Evolutionary conservation across 2,329 filamentous ascomycete species (phyloP).

Genomic region (Phyllosticta ampelicida): DNA sequence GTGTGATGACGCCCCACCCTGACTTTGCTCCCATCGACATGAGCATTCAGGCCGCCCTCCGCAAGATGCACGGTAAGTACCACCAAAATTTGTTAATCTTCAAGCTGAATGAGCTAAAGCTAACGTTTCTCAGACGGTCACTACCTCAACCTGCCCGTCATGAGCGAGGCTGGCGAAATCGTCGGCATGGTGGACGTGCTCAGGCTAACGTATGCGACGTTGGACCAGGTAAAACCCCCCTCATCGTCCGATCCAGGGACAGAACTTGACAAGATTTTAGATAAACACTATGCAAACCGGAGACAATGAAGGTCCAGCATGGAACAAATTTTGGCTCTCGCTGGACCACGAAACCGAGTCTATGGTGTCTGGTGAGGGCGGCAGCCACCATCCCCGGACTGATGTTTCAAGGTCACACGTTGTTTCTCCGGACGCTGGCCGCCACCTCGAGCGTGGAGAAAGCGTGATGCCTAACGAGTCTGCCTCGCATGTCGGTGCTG

Average conservation of each 20-base stretch:
- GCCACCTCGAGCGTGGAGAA: slow-evolving; percentile 57
- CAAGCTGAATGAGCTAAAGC: not conserved
- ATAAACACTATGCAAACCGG: slow-evolving; percentile 83
- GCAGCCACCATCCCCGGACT: slow-evolving; percentile 56
- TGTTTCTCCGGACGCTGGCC: slow-evolving; percentile 67
- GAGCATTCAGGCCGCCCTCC: slow-evolving; percentile 94
- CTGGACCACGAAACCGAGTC: slow-evolving; percentile 93
- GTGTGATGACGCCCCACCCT: slow-evolving; percentile 97
- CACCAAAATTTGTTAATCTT: not conserved
- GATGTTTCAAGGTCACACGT: slow-evolving; percentile 60
- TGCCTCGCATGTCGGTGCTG: slow-evolving; percentile 78
- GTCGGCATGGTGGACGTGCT: slow-evolving; percentile 99
- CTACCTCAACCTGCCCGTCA: slow-evolving; percentile 94
- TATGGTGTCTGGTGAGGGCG: slow-evolving; percentile 84
- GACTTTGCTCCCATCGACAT: slow-evolving; percentile 98
- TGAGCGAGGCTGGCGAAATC: slow-evolving; percentile 95
- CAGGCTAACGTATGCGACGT: slow-evolving; percentile 93
- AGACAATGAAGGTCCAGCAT: slow-evolving; percentile 88
- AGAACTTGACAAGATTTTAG: slow-evolving; percentile 26
- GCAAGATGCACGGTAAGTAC: slow-evolving; percentile 91
- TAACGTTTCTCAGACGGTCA: slow-evolving; percentile 61
- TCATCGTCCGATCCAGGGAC: not conserved
- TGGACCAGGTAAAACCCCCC: slow-evolving; percentile 63
- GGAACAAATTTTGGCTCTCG: slow-evolving; percentile 99
- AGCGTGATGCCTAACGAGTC: slow-evolving; percentile 90